These are phyloP conservation scores for Pseudogymnoascus sp. DNA, from an alignment of 2,329 filamentous ascomycete genomes.

Conservation along the genomic window DNA sequence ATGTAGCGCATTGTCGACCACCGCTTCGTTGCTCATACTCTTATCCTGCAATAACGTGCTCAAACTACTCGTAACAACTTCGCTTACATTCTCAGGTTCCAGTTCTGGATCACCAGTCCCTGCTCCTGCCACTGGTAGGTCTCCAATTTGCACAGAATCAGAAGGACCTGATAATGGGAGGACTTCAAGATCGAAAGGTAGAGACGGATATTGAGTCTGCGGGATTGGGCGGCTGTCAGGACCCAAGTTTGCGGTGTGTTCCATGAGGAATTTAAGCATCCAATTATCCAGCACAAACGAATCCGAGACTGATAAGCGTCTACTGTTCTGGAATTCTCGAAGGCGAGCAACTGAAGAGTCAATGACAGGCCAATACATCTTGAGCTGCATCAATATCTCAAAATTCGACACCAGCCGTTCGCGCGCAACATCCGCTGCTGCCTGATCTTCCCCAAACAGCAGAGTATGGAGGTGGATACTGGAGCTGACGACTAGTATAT, in stretches of 20 bases:
- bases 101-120: neutral
- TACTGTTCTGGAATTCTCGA: slow-evolving; percentile 34
- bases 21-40: slow-evolving; percentile 6
- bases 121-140: neutral
- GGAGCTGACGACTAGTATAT: slow-evolving; percentile 36
- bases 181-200: neutral
- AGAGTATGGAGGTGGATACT: slow-evolving; percentile 36
- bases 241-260: slow-evolving; percentile 9
- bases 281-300: slow-evolving; percentile 33
- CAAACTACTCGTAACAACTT: neutral
- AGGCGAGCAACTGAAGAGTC: slow-evolving; percentile 29
- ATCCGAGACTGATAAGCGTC: slow-evolving; percentile 27
- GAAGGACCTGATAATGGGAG: neutral
- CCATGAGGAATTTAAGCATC: slow-evolving; percentile 31
- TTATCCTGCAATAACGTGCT: slow-evolving; percentile 4
- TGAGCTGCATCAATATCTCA: slow-evolving; percentile 30
- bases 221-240: neutral
- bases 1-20: slow-evolving; percentile 7
- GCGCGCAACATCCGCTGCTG: slow-evolving; percentile 28
- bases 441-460: slow-evolving; percentile 31
- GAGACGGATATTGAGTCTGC: neutral
- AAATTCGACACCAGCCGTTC: slow-evolving; percentile 34
- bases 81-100: neutral
- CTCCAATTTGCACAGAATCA: neutral
- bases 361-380: slow-evolving; percentile 32